Base-by-base conservation (phyloP, 2,329 filamentous ascomycete species). In the Saccharata proteae region DNA sequence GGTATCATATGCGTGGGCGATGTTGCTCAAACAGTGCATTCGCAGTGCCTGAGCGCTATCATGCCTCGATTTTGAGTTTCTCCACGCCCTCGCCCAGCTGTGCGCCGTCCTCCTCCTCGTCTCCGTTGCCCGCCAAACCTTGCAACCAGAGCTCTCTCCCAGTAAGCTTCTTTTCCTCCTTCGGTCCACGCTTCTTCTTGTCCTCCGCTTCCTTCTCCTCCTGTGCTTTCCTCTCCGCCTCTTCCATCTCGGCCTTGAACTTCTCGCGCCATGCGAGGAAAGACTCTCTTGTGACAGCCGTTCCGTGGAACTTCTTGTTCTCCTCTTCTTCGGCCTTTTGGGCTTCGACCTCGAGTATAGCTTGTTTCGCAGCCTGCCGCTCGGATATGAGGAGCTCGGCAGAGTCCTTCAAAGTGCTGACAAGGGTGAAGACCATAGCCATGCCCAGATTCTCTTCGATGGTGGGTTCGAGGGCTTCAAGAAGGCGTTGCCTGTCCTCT, bases 271-370 rank as follows among this genome's bases (percentile, higher is more conserved):
- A 98, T 43, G 70, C 72, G 43, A 81, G 51, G 49, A 96, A 98
- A 0, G 75, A 77, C 61, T 93, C 84, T 14, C 74, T 67, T n/a
- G 77, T 96, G 13, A 98, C 90, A 18, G 75, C 68, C 20, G 83
- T 83, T 36, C 90, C 90, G 53, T 93, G 81, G 57, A 98, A 98
- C 59, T 94, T 96, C 47, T 79, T 75, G 55, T 98, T 98, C 64
- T 98, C 90, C 55, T 90, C 85, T 39, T 80, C 76, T 59, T 98
- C 90, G 1, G 70, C 72, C 66, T 73, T 69, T 6, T 68, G 69
- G 2, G 65, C 57, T 38, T 64, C 68, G 29, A 64, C 49, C 29
- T 75, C 71, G 30, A 57, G 60, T 30, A 60, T 45, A 2, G 64
- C 67, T 43, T 72, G 60, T 11, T 66, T 70, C 6, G 66, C 79